A percentile compares a stretch with the other conserved stretches of the same genome.
Conservation (phyloP, 164 flowering plant species). For the Berberis vulgaris region DNA sequence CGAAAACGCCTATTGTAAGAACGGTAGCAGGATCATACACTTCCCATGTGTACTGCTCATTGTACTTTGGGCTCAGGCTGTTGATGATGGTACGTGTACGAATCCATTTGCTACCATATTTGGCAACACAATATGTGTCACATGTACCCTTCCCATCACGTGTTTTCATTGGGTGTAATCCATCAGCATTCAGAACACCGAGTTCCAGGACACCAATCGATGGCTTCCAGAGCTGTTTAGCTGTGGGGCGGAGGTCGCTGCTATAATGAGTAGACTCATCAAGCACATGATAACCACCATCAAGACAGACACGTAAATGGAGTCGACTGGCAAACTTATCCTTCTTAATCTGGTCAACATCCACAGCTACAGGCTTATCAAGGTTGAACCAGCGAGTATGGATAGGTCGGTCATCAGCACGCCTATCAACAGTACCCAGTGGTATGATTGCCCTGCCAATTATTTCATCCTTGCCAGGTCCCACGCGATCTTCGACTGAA, state of each 20-base stretch:
- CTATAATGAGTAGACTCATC: slow-evolving; percentile 91
- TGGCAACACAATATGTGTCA: slow-evolving; percentile 86
- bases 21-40: slow-evolving; percentile 85
- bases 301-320: slow-evolving; percentile 33
- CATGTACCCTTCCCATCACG: slow-evolving; percentile 75
- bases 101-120: slow-evolving; percentile 88
- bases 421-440: slow-evolving; percentile 48
- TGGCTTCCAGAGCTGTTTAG: slow-evolving; percentile 81
- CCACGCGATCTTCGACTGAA: slow-evolving; percentile 77
- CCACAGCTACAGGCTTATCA: neutral
- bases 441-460: slow-evolving; percentile 70
- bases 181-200: slow-evolving; percentile 68
- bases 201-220: slow-evolving; percentile 75
- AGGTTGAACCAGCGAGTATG: slow-evolving; percentile 32
- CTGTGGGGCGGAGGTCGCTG: slow-evolving; percentile 90
- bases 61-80: slow-evolving; percentile 58
- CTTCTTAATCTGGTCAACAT: slow-evolving; percentile 17
- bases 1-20: slow-evolving; percentile 74
- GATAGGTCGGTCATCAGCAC: slow-evolving; percentile 77
- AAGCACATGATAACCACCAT: slow-evolving; percentile 95
- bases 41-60: slow-evolving; percentile 94
- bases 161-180: slow-evolving; percentile 88
- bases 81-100: slow-evolving; percentile 62
- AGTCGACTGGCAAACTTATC: slow-evolving; percentile 1
- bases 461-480: slow-evolving; percentile 80